Percentiles rank a stretch among this genome's conserved stretches.
phyloP scores from a whole-genome alignment of 148 eudicot species.

The Cornus florida region DNA sequence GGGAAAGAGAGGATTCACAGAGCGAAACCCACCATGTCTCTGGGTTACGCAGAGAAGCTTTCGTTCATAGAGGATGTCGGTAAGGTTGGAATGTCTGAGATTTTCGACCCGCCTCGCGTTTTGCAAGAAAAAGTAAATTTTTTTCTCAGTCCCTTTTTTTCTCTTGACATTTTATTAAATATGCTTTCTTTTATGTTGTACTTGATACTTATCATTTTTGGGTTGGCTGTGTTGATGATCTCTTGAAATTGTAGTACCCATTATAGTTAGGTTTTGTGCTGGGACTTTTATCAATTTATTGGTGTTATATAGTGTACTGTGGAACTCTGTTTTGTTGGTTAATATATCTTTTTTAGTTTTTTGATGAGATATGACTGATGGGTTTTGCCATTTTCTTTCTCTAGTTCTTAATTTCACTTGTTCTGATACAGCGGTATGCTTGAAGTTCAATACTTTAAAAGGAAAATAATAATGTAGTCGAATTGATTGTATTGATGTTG shows the following conservation, averaged over 20 bases:
- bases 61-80: conserved; percentile 85
- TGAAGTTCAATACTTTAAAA: neutral
- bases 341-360: neutral
- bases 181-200: neutral
- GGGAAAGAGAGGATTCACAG: neutral
- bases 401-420: conserved; percentile 1
- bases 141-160: conserved; percentile 8
- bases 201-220: neutral
- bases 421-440: neutral
- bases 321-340: conserved; percentile 3
- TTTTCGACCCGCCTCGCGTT: conserved; percentile 60
- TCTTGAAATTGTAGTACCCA: neutral
- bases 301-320: neutral
- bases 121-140: conserved; percentile 52
- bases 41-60: conserved; percentile 87
- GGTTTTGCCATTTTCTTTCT: conserved; percentile 6
- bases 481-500: neutral
- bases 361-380: conserved; percentile 10
- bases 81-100: conserved; percentile 76
- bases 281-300: neutral
- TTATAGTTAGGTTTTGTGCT: conserved; percentile 14
- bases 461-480: neutral
- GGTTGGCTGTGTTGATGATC: neutral
- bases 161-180: conserved; percentile 1
- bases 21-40: conserved; percentile 41